These are phyloP conservation scores for Zopfia rhizophila DNA, from an alignment of 2,329 filamentous ascomycete genomes.

Conservation along the genomic window DNA sequence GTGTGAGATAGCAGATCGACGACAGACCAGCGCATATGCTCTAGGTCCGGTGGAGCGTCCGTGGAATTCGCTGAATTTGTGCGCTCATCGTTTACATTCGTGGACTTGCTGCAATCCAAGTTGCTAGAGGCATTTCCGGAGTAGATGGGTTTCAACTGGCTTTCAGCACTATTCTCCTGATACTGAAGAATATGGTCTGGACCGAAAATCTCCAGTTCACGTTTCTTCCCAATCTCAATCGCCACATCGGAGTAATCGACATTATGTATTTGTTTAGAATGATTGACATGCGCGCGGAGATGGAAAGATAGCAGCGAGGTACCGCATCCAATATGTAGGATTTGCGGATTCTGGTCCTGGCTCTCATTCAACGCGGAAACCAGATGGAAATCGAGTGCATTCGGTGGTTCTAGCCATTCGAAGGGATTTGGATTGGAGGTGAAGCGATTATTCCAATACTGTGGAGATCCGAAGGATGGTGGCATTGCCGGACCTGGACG, in stretches of 20 bases:
- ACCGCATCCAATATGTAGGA: constrained; percentile 54
- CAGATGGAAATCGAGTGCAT: constrained; percentile 41
- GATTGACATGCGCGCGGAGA: constrained; percentile 42
- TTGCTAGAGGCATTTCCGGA: too few relatives aligned
- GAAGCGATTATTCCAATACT: constrained; percentile 53
- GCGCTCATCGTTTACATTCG: background rate
- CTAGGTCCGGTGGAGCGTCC: background rate
- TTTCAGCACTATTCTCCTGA: too few relatives aligned
- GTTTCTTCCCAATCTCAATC: constrained; percentile 41
- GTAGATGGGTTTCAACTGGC: too few relatives aligned
- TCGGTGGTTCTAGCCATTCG: constrained; percentile 51
- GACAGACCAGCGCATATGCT: constrained; percentile 46
- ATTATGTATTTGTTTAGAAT: constrained; percentile 48
- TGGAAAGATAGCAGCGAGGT: constrained; percentile 51
- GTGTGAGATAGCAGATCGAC: constrained; percentile 48
- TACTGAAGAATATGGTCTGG: too few relatives aligned
- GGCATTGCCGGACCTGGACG: constrained; percentile 29
- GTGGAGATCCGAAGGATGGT: constrained; percentile 46
- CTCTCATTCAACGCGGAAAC: constrained; percentile 29
- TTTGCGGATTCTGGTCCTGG: constrained; percentile 26
- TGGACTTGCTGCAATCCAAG: too few relatives aligned
- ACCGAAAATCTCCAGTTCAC: constrained; percentile 40
- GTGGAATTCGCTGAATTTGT: background rate
- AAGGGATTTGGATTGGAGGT: constrained; percentile 44
- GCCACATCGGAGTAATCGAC: constrained; percentile 51